A percentile compares a stretch with the other conserved stretches of the same genome.
Evolutionary conservation across 768 basidiomycete species (phyloP).

Genomic region (Podaxis rugospora): DNA sequence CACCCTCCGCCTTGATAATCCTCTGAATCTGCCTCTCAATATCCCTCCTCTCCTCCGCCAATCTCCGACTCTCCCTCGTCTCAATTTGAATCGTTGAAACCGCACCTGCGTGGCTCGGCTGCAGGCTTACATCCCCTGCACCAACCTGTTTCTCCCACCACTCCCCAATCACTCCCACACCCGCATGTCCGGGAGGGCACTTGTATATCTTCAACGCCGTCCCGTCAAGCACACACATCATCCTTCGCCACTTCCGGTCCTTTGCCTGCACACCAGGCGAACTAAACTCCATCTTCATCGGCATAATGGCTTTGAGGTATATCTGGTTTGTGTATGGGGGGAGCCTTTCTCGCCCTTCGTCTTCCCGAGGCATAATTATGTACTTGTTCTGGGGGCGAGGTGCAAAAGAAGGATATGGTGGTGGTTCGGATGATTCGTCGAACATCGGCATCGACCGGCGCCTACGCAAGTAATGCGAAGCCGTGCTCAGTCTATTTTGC

Average conservation of each 20-base stretch:
- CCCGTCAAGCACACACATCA: slow-evolving; percentile 87
- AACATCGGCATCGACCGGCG: slow-evolving; percentile 71
- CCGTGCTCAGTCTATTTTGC: slow-evolving; percentile 25
- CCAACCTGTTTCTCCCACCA: slow-evolving; percentile 82
- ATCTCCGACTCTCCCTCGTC: slow-evolving; percentile 16
- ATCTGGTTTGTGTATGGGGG: slow-evolving; percentile 82
- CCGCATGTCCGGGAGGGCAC: slow-evolving; percentile 36
- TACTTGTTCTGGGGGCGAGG: slow-evolving; percentile 18
- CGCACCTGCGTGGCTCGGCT: slow-evolving; percentile 13
- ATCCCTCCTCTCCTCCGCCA: slow-evolving; percentile 16
- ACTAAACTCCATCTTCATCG: slow-evolving; percentile 91
- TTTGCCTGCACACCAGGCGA: slow-evolving; percentile 80
- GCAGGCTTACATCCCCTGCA: slow-evolving; percentile 50
- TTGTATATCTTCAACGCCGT: slow-evolving; percentile 82
- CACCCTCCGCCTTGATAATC: slow-evolving; percentile 20
- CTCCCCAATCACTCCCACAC: slow-evolving; percentile 52
- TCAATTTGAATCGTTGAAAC: slow-evolving; percentile 18
- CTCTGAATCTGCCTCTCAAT: slow-evolving; percentile 17
- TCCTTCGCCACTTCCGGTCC: slow-evolving; percentile 89
- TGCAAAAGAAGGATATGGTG: slow-evolving; percentile 55
- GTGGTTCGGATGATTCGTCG: slow-evolving; percentile 51
- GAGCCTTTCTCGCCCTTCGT: slow-evolving; percentile 79
- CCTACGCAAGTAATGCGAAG: slow-evolving; percentile 42
- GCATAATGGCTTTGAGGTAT: slow-evolving; percentile 76
- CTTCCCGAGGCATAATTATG: slow-evolving; percentile 51